Percentiles rank a stretch among this genome's conserved stretches.
Evolutionary conservation across 306 rosid species (phyloP).

Genomic region (Prunus kanzakura): DNA sequence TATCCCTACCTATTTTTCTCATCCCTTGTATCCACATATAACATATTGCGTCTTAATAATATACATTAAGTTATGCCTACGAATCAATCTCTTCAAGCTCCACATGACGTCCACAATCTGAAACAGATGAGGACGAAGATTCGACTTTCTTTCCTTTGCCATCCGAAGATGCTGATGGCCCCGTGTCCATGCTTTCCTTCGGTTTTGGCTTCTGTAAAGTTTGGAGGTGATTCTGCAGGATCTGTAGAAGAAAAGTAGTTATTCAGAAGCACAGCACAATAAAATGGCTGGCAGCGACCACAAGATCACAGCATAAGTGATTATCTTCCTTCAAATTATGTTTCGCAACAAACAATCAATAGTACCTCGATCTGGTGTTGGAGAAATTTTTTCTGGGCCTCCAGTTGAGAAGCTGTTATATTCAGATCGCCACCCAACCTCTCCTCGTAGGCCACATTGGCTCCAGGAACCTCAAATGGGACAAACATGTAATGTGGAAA

Average conservation of each 20-base stretch:
- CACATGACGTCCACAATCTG: constrained; percentile 21
- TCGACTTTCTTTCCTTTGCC: constrained; percentile 53
- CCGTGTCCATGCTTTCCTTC: constrained; percentile 26
- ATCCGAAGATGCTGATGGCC: constrained; percentile 34
- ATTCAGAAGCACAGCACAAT: neutral
- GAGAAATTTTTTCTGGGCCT: constrained; percentile 56
- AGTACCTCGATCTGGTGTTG: constrained; percentile 72
- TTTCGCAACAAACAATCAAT: neutral
- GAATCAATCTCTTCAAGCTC: constrained; percentile 14
- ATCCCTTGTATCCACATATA: constrained; percentile 9
- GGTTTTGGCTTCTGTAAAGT: constrained; percentile 43
- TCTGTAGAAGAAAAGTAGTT: constrained; percentile 31
- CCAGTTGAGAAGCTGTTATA: constrained; percentile 42
- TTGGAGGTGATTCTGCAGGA: constrained; percentile 59
- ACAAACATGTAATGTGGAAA: constrained; percentile 36
- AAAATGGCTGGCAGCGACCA: neutral
- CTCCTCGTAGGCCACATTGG: constrained; percentile 34
- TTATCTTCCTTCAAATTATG: neutral
- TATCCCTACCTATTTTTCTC: neutral
- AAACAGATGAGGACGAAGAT: constrained; percentile 18
- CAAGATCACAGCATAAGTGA: neutral
- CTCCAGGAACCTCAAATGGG: constrained; percentile 39
- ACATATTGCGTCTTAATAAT: neutral
- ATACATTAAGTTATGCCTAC: neutral
- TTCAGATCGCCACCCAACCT: constrained; percentile 41